These are phyloP conservation scores for Eragrostis tef DNA, from an alignment of 202 grass and related monocot genomes.

Conservation along the genomic window DNA sequence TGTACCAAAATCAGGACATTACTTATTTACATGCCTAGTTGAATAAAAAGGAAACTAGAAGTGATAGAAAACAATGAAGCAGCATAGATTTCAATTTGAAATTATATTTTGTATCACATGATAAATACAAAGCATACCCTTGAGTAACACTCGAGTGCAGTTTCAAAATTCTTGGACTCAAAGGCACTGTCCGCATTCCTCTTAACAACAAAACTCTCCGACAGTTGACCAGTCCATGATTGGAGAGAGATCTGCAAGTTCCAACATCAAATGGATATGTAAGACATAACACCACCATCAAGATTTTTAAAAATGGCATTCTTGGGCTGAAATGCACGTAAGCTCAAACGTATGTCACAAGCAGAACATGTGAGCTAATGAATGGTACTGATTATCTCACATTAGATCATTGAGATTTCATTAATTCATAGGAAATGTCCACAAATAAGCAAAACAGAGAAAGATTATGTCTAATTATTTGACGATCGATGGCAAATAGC, in stretches of 20 bases:
- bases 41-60: constrained; percentile 12
- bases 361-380: neutral
- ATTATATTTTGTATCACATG: neutral
- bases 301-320: constrained; percentile 17
- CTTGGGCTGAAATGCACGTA: neutral
- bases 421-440: too few species aligned
- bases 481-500: too few species aligned
- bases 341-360: constrained; percentile 14
- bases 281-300: neutral
- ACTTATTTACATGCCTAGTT: neutral
- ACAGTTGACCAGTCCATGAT: constrained; percentile 72
- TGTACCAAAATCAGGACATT: neutral
- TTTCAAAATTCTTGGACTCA: constrained; percentile 76
- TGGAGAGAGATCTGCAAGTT: constrained; percentile 80
- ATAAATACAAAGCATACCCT: constrained; percentile 58
- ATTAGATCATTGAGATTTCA: neutral
- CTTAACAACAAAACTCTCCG: constrained; percentile 73
- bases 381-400: neutral
- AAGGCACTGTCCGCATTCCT: constrained; percentile 77
- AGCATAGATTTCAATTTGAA: neutral
- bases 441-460: too few species aligned
- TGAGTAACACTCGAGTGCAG: constrained; percentile 74
- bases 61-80: neutral
- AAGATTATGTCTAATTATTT: too few species aligned
- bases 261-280: constrained; percentile 25